Base-by-base conservation (phyloP, 176 grass and related monocot species). In the Tillandsia fasciculata region DNA sequence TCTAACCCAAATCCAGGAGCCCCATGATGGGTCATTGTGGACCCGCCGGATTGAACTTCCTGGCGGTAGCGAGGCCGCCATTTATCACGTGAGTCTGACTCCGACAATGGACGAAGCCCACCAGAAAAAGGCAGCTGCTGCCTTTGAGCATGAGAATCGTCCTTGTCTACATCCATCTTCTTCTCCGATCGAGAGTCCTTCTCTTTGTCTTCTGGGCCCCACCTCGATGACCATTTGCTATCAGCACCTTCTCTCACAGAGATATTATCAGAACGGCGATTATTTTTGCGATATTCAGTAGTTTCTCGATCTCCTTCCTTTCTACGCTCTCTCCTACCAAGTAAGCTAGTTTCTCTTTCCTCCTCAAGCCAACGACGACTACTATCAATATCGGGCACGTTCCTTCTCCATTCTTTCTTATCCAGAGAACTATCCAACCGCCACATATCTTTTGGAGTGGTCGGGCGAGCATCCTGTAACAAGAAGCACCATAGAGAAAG, bases 21-120 rank as follows among this genome's bases (percentile, higher is more conserved):
- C 72, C 80, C 95, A 52, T 42, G 33, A 42, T 90, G 95, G 69
- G 85, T 68, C 2, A 78, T 79, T 53, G 84, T 73, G 17, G 85
- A 85, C 23, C 77, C 85, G 51, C 78, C 70, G 66, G 79, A 64
- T 51, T 85, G 82, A 47, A 51, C 68, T 71, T 99, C 95, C 64
- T 99, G 95, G 22, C 95, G 87, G 77, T 99, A 90, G 51, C 95
- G 86, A 82, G 95, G 95, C 29, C 95, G 89, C 95, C 95, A 99
- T 79, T 99, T 99, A 83, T 99, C 95, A 79, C 95, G 95, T 29
- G 95, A 99, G 67, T 99, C 95, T 6, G 87, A 77, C 72, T 93
- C 95, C 70, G 87, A 67, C 15, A 99, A 76, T 57, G 15, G 56
- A 61, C 56, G 56, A 15, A 78, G 70, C 67, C 82, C 90, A 71